Evolutionary conservation across 345 rosid genomes (phyloP).

Genomic region (Melaleuca quinquenervia): DNA sequence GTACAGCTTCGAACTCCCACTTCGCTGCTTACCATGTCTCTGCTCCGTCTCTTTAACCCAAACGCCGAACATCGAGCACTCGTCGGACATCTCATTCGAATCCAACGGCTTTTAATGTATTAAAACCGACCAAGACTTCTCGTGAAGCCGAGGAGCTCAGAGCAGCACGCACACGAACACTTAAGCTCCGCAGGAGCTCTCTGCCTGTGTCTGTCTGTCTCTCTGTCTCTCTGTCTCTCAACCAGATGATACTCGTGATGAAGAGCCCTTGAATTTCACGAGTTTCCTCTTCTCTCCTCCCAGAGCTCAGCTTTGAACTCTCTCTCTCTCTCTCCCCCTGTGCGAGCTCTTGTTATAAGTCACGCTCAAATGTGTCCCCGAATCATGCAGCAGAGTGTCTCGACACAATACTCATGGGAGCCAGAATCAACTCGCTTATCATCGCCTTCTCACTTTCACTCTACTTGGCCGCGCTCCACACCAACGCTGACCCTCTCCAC

Average conservation of each 20-base stretch:
- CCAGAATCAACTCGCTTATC: background rate
- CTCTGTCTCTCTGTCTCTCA: constrained; percentile 10
- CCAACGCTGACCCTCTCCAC: constrained; percentile 13
- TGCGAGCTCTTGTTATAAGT: constrained; percentile 10
- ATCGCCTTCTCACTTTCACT: constrained; percentile 13
- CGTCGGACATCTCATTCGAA: background rate
- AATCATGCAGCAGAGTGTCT: constrained; percentile 25
- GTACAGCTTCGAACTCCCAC: background rate
- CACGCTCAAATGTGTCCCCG: constrained; percentile 31
- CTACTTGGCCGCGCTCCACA: constrained; percentile 10
- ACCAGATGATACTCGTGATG: constrained; percentile 88
- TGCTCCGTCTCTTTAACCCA: too few species aligned
- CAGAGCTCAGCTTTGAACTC: constrained; percentile 16
- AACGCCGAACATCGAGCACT: background rate
- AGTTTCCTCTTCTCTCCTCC: constrained; percentile 55
- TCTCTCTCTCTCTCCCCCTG: constrained; percentile 12
- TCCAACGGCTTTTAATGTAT: constrained; percentile 9
- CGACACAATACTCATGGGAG: constrained; percentile 23
- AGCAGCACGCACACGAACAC: constrained; percentile 13
- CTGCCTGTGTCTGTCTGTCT: constrained; percentile 9
- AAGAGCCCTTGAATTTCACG: constrained; percentile 89
- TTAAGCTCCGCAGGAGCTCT: background rate
- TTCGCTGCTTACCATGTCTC: too few species aligned
- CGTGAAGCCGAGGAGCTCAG: constrained; percentile 30
- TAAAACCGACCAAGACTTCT: constrained; percentile 40